Conservation (phyloP, 2,329 filamentous ascomycete genomes). For the Stagonosporopsis rhizophila region DNA sequence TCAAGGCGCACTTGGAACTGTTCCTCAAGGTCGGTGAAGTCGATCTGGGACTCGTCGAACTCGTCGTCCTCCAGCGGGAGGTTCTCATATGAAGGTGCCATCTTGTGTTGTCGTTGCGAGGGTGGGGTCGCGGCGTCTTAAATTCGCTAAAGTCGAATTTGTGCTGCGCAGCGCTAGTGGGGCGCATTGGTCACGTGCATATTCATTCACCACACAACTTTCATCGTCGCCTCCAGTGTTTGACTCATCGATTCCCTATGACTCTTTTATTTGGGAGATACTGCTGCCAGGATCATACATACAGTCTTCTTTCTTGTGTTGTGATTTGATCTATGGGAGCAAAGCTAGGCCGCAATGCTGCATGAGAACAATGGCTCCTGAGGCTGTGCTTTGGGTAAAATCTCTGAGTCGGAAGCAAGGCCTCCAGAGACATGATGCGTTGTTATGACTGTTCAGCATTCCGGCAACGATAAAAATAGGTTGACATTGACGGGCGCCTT, state of each 20-base stretch:
- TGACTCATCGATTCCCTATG: neutral
- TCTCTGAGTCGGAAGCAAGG: neutral
- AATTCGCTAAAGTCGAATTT: slow-evolving; percentile 33
- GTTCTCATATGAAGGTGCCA: slow-evolving; percentile 94
- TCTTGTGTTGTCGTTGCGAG: slow-evolving; percentile 58
- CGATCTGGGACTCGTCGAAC: slow-evolving; percentile 92
- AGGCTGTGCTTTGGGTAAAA: neutral
- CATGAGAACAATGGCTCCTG: neutral
- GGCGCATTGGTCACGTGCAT: slow-evolving; percentile 7
- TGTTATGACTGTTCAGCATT: neutral
- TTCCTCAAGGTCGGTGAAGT: slow-evolving; percentile 91
- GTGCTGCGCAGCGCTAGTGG: slow-evolving; percentile 32
- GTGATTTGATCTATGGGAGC: neutral
- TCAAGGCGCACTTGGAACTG: slow-evolving; percentile 96
- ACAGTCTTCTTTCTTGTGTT: neutral
- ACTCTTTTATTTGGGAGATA: neutral
- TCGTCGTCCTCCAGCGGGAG: slow-evolving; percentile 86
- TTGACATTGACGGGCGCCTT: too few species aligned
- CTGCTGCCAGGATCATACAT: neutral
- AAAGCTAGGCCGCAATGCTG: neutral
- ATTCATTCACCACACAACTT: neutral
- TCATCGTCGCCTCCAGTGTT: neutral
- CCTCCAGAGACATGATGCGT: neutral
- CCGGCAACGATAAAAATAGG: neutral
- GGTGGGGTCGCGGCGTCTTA: slow-evolving; percentile 30